Conservation (phyloP, 2,329 filamentous ascomycete species). For the Colletotrichum abscissum region DNA sequence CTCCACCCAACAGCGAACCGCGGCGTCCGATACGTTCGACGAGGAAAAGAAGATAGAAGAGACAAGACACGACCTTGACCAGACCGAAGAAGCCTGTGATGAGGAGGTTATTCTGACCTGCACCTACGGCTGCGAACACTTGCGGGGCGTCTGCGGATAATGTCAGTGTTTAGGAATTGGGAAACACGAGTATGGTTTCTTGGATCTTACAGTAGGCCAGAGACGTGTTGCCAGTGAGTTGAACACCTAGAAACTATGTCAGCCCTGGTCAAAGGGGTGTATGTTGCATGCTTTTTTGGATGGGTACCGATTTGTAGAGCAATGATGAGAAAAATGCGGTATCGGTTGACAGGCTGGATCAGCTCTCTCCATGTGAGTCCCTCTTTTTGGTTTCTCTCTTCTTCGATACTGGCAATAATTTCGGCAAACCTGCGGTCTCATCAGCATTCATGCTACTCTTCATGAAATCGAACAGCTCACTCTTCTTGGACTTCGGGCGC, state of each 20-base stretch:
- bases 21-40: slow-evolving; percentile 61
- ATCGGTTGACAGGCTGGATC: slow-evolving; percentile 57
- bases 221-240: slow-evolving; percentile 62
- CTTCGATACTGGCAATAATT: slow-evolving; percentile 57
- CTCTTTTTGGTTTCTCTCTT: slow-evolving; percentile 57
- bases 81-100: slow-evolving; percentile 65
- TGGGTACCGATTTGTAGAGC: slow-evolving; percentile 58
- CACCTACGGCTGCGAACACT: slow-evolving; percentile 61
- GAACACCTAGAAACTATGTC: slow-evolving; percentile 42
- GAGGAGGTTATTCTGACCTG: slow-evolving; percentile 53
- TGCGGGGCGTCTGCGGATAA: slow-evolving; percentile 54
- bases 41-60: slow-evolving; percentile 57
- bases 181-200: no score
- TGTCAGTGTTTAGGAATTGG: not conserved
- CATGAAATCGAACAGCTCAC: slow-evolving; percentile 36
- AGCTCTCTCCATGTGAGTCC: slow-evolving; percentile 59
- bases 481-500: slow-evolving; percentile 48
- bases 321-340: slow-evolving; percentile 59
- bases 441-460: not conserved
- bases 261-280: not conserved
- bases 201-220: slow-evolving; percentile 56
- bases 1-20: slow-evolving; percentile 59
- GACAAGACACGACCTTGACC: slow-evolving; percentile 60
- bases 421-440: slow-evolving; percentile 48
- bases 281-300: no score